Evolutionary conservation across 2,329 filamentous ascomycete species (phyloP).

Genomic region (Didymella pinodella): DNA sequence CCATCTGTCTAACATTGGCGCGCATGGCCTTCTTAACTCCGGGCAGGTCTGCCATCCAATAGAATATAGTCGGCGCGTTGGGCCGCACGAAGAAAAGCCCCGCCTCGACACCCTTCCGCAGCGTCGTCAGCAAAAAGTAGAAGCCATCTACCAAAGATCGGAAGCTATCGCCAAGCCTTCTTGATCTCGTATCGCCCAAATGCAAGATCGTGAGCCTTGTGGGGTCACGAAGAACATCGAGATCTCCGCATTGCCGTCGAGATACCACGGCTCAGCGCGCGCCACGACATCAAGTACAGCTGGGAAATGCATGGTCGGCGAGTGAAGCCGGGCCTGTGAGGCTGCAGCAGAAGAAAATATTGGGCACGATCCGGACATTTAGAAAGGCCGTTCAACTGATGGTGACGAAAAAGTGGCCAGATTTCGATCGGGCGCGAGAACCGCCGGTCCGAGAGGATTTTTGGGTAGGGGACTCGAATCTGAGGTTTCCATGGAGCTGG

Average conservation of each 20-base stretch:
- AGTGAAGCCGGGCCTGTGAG: neutral
- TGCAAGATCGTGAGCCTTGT: conserved; percentile 7
- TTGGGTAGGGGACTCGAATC: neutral
- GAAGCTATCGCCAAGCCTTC: conserved; percentile 10
- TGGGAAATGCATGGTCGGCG: neutral
- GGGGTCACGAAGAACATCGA: neutral
- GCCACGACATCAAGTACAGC: neutral
- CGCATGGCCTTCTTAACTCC: neutral
- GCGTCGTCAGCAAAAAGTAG: neutral
- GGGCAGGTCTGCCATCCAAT: conserved; percentile 2
- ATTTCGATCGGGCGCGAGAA: neutral
- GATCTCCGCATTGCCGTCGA: neutral
- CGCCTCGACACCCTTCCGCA: neutral
- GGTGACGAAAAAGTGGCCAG: neutral
- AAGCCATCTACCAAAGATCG: conserved; percentile 8
- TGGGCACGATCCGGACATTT: neutral
- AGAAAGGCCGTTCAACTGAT: neutral
- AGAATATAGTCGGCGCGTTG: neutral
- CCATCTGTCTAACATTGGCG: neutral
- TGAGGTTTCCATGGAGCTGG: conserved; percentile 1
- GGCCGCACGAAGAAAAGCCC: conserved; percentile 1
- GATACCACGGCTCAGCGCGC: neutral
- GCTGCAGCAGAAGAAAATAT: neutral
- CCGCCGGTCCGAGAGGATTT: neutral
- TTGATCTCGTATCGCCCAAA: conserved; percentile 11